Evolutionary conservation across 768 basidiomycete genomes (phyloP).

Genomic region (Clavaria fumosa): DNA sequence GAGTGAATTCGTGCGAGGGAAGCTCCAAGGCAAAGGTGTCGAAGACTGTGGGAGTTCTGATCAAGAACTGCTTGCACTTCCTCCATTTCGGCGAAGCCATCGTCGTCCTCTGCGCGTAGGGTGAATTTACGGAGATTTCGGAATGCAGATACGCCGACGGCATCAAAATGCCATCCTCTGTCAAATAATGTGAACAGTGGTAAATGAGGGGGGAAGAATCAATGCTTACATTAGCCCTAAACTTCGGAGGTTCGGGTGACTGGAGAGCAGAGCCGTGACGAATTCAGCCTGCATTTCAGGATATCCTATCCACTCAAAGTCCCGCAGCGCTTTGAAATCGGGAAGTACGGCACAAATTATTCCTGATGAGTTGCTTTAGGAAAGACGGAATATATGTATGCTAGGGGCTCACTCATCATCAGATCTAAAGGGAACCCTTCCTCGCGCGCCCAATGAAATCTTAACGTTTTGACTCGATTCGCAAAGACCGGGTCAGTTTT

Average conservation of each 20-base stretch:
- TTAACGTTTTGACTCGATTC: constrained; percentile 37
- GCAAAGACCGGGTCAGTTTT: constrained; percentile 50
- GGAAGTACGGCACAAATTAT: constrained; percentile 50
- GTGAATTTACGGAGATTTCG: constrained; percentile 46
- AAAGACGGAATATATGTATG: too few relatives aligned
- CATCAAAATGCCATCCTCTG: constrained; percentile 63
- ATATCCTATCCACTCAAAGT: constrained; percentile 69
- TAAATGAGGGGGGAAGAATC: not conserved
- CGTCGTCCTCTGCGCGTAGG: constrained; percentile 54
- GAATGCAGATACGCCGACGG: constrained; percentile 52
- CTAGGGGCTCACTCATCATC: constrained; percentile 30
- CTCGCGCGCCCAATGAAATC: constrained; percentile 57
- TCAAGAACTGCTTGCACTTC: constrained; percentile 52
- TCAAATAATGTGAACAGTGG: not conserved
- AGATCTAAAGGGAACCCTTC: constrained; percentile 52
- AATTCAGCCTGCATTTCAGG: constrained; percentile 55
- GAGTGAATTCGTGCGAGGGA: constrained; percentile 48
- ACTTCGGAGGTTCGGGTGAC: constrained; percentile 36
- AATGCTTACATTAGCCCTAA: constrained; percentile 41
- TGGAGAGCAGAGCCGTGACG: constrained; percentile 39
- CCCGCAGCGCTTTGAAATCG: constrained; percentile 41
- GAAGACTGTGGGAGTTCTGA: constrained; percentile 38
- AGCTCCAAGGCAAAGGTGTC: constrained; percentile 54
- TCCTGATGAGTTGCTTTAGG: too few relatives aligned
- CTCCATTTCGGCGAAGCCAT: constrained; percentile 55